phyloP scores from a whole-genome alignment of 805 yeast species.

The Candida montana region DNA sequence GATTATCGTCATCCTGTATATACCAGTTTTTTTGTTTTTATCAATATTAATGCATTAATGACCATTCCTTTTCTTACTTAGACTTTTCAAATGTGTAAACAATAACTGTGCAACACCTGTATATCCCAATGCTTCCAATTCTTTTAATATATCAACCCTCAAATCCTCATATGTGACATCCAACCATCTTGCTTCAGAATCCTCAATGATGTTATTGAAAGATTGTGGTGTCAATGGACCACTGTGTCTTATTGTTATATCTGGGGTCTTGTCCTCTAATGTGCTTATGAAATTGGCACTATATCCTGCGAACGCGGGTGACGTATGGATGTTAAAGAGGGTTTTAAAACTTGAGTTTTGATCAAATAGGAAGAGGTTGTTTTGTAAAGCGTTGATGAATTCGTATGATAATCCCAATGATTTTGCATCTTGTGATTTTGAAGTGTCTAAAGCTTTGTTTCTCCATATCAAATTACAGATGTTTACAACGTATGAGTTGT shows the following conservation, averaged over 20 bases:
- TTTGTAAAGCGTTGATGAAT: slow-evolving; percentile 21
- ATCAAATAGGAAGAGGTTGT: slow-evolving; percentile 23
- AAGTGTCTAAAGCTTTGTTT: slow-evolving; percentile 42
- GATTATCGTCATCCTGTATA: not conserved
- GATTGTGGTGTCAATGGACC: slow-evolving; percentile 48
- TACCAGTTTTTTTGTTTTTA: no score
- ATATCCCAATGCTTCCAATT: slow-evolving; percentile 39
- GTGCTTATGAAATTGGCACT: slow-evolving; percentile 39
- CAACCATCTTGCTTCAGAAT: slow-evolving; percentile 30
- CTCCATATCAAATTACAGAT: slow-evolving; percentile 52
- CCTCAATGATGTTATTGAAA: slow-evolving; percentile 28
- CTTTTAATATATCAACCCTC: slow-evolving; percentile 38
- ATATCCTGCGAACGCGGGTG: slow-evolving; percentile 46
- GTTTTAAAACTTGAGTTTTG: slow-evolving; percentile 17
- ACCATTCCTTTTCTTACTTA: slow-evolving; percentile 26
- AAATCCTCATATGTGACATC: slow-evolving; percentile 38
- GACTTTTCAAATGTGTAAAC: slow-evolving; percentile 48
- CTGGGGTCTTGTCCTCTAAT: slow-evolving; percentile 37
- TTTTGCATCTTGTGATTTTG: slow-evolving; percentile 25
- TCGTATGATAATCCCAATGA: slow-evolving; percentile 28
- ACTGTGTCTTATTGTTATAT: slow-evolving; percentile 35
- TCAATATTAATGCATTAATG: not conserved
- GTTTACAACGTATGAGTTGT: slow-evolving; percentile 51
- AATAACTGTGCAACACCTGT: slow-evolving; percentile 45
- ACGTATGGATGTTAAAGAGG: slow-evolving; percentile 37